These are phyloP conservation scores for Pleoardoris graminearum DNA, from an alignment of 2,329 filamentous ascomycete genomes.

Conservation along the genomic window DNA sequence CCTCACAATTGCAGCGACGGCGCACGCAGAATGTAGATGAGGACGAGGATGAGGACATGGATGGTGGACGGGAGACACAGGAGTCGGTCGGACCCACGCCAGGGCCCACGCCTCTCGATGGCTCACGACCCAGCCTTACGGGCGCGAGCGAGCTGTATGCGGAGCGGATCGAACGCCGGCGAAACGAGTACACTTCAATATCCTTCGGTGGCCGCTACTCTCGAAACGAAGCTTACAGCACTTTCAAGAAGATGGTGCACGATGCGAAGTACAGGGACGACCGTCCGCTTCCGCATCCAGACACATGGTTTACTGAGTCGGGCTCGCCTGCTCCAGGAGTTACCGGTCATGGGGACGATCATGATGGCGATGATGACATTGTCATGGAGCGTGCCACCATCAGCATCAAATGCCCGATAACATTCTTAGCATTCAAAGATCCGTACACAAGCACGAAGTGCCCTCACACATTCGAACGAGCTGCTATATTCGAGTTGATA, in stretches of 20 bases:
- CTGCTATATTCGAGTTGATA: constrained; percentile 62
- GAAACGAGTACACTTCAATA: constrained; percentile 49
- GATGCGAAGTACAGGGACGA: constrained; percentile 61
- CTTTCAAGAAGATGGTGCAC: constrained; percentile 65
- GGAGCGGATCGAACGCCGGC: constrained; percentile 45
- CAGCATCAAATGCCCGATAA: constrained; percentile 71
- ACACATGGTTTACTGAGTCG: constrained; percentile 65
- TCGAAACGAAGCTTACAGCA: constrained; percentile 62
- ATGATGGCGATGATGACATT: constrained; percentile 69
- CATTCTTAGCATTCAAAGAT: constrained; percentile 64
- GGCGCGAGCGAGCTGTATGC: constrained; percentile 45
- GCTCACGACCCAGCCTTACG: constrained; percentile 35
- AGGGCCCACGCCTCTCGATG: constrained; percentile 43
- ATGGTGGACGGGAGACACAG: constrained; percentile 39
- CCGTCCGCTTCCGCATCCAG: constrained; percentile 58
- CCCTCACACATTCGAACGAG: constrained; percentile 72
- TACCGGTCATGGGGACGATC: constrained; percentile 44
- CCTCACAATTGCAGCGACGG: constrained; percentile 34
- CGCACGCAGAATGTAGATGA: constrained; percentile 31
- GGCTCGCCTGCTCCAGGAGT: constrained; percentile 49
- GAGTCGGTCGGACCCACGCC: constrained; percentile 45
- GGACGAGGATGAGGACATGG: constrained; percentile 29
- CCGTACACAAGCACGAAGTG: constrained; percentile 70
- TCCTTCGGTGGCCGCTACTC: constrained; percentile 55
- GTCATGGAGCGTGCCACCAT: constrained; percentile 65